Percentiles rank a stretch among this genome's conserved stretches.
Conservation (phyloP, 2,329 filamentous ascomycete species). For the Laburnicola sp. region DNA sequence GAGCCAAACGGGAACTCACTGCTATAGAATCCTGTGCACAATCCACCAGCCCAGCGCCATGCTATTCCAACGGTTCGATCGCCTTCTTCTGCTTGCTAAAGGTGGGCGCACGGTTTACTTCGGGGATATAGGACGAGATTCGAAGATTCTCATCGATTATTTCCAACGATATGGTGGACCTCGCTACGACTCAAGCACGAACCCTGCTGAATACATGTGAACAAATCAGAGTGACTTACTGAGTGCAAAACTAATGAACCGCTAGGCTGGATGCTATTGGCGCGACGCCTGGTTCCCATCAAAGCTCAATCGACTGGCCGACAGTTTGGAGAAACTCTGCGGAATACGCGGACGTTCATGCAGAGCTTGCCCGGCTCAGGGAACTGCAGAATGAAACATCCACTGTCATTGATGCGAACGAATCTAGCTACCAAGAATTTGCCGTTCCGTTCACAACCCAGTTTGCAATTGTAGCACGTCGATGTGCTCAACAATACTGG, state of each 20-base stretch:
- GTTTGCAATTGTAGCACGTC: conserved; percentile 66
- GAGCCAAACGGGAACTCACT: not conserved
- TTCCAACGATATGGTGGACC: conserved; percentile 73
- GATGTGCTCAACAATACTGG: conserved; percentile 92
- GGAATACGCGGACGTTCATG: conserved; percentile 50
- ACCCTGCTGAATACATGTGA: conserved; percentile 80
- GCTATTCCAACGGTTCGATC: conserved; percentile 88
- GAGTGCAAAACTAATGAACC: not conserved
- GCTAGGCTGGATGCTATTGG: conserved; percentile 54
- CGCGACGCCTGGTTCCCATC: conserved; percentile 52
- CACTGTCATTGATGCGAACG: conserved; percentile 46
- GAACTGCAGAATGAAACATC: conserved; percentile 44
- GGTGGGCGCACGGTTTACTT: conserved; percentile 82
- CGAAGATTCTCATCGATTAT: conserved; percentile 68
- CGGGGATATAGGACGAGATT: conserved; percentile 74
- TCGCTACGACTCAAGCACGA: conserved; percentile 67
- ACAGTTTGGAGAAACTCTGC: conserved; percentile 53
- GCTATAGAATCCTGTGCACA: conserved; percentile 72
- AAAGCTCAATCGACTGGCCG: conserved; percentile 56
- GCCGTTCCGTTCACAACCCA: conserved; percentile 74
- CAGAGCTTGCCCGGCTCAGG: conserved; percentile 44
- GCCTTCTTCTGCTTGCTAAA: conserved; percentile 74
- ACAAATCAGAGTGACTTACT: not conserved
- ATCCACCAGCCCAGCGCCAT: conserved; percentile 95
- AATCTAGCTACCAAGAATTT: conserved; percentile 71